Conservation (phyloP, 441 rosid species). For the Macaranga tanarius region DNA sequence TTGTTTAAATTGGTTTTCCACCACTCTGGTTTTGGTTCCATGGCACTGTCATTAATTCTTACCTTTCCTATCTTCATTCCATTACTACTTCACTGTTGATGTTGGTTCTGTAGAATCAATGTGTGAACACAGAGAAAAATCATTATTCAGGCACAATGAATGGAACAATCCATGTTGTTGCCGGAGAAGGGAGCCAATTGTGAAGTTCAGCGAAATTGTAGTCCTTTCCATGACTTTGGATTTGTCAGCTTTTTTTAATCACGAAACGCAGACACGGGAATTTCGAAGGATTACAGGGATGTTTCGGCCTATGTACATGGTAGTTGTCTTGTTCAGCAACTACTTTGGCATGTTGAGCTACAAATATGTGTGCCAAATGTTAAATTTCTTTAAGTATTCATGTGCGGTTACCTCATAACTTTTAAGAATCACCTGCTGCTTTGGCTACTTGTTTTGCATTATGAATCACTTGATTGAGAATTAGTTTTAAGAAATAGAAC, state of each 20-base stretch:
- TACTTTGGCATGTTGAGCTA: slow-evolving; percentile 50
- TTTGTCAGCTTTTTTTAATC: slow-evolving; percentile 82
- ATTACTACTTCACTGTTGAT: slow-evolving; percentile 1
- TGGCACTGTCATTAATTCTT: background rate
- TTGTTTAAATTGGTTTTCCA: background rate
- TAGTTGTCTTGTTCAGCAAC: slow-evolving; percentile 59
- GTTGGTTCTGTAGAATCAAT: slow-evolving; percentile 52
- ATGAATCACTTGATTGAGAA: too few species aligned
- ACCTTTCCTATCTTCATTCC: background rate
- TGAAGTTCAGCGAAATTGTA: slow-evolving; percentile 60
- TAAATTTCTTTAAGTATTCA: background rate
- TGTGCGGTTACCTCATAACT: background rate
- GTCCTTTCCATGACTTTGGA: slow-evolving; percentile 68
- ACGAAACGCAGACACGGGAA: slow-evolving; percentile 68
- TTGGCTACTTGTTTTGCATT: background rate
- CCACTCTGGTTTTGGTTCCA: background rate
- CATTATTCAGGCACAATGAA: slow-evolving; percentile 65
- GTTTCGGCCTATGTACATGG: slow-evolving; percentile 76
- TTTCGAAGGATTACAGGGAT: slow-evolving; percentile 79
- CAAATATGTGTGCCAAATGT: background rate
- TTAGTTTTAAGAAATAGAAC: too few species aligned
- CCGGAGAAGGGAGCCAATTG: slow-evolving; percentile 75
- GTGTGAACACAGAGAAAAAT: slow-evolving; percentile 50
- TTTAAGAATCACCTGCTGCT: background rate
- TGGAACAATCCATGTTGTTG: slow-evolving; percentile 89